Evolutionary conservation across 129 eudicot genomes (phyloP).

Genomic region (Dittrichia graveolens): DNA sequence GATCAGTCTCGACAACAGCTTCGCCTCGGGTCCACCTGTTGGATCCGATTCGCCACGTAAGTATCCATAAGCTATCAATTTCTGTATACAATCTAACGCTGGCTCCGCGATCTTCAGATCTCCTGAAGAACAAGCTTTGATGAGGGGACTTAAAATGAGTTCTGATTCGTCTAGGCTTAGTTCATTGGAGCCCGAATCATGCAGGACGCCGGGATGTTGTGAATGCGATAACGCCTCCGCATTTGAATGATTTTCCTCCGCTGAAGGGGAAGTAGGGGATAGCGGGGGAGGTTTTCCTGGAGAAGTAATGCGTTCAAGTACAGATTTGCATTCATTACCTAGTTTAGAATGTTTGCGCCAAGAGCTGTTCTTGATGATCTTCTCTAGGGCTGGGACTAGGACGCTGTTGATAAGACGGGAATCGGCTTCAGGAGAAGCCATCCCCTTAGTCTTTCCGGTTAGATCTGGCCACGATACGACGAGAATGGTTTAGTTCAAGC

Average conservation of each 20-base stretch:
- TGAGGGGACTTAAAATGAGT: conserved; percentile 62
- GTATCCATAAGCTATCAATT: conserved; percentile 70
- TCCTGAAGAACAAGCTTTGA: conserved; percentile 57
- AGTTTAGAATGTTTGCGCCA: conserved; percentile 95
- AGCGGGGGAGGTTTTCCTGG: conserved; percentile 34
- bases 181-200: conserved; percentile 52
- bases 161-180: conserved; percentile 66
- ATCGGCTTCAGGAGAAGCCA: conserved; percentile 93
- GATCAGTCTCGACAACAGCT: conserved; percentile 57
- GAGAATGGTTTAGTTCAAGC: conserved; percentile 18
- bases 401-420: conserved; percentile 66
- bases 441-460: conserved; percentile 39
- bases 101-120: conserved; percentile 78
- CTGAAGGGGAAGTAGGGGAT: conserved; percentile 42
- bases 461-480: conserved; percentile 34
- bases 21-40: conserved; percentile 53
- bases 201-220: conserved; percentile 54
- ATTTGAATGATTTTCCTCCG: conserved; percentile 43
- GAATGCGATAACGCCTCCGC: conserved; percentile 45
- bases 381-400: conserved; percentile 76
- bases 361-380: conserved; percentile 80
- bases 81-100: conserved; percentile 76
- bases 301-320: conserved; percentile 59
- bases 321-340: conserved; percentile 75
- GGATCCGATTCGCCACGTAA: conserved; percentile 84